phyloP scores from a whole-genome alignment of 2,329 filamentous ascomycete genomes.

The Trichoderma semiorbis region DNA sequence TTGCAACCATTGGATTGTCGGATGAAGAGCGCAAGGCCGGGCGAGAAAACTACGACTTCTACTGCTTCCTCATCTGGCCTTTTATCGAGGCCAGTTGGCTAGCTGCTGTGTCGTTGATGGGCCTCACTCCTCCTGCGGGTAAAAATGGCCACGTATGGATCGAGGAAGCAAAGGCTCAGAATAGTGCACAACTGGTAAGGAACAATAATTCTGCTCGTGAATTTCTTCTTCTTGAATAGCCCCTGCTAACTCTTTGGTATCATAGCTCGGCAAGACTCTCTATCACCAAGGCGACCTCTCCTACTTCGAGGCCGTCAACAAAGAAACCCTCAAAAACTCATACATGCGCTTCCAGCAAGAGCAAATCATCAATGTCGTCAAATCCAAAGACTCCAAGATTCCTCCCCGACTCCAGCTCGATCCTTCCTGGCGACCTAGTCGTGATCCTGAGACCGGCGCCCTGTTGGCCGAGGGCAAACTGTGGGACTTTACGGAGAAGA shows the following conservation, averaged over 20 bases:
- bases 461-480: constrained; percentile 70
- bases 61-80: constrained; percentile 97
- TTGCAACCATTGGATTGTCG: constrained; percentile 70
- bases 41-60: constrained; percentile 95
- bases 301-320: constrained; percentile 98
- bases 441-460: constrained; percentile 58
- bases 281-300: constrained; percentile 96
- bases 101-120: constrained; percentile 81
- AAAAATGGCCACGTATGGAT: constrained; percentile 71
- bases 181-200: constrained; percentile 73
- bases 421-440: constrained; percentile 68
- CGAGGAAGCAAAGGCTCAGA: constrained; percentile 71
- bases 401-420: constrained; percentile 65
- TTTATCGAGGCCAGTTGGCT: constrained; percentile 96
- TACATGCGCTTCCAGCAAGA: constrained; percentile 87
- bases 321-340: constrained; percentile 92
- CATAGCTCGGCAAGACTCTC: constrained; percentile 83
- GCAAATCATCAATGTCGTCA: constrained; percentile 75
- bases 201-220: constrained; percentile 12
- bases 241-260: not conserved
- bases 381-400: constrained; percentile 61
- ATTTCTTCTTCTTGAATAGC: not conserved
- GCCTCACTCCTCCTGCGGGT: constrained; percentile 68
- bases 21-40: constrained; percentile 72
- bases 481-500: constrained; percentile 90